Conservation (phyloP, 1,284 basidiomycete species). For the Amylostereum chailletii region DNA sequence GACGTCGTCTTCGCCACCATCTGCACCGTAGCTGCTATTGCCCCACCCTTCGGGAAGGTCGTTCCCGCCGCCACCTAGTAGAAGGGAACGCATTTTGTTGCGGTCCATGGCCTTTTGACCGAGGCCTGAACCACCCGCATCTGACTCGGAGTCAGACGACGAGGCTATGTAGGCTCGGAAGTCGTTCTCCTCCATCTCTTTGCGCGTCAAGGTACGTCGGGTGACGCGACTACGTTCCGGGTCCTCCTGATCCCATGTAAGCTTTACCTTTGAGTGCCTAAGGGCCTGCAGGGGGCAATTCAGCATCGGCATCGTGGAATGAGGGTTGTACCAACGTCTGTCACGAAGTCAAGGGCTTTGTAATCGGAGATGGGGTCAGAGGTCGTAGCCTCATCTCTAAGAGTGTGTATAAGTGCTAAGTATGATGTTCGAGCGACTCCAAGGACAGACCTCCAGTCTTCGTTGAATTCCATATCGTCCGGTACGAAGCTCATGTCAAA, state of each 20-base stretch:
- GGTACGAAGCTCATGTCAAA: slow-evolving; percentile 94
- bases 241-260: slow-evolving; percentile 99
- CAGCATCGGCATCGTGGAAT: neutral
- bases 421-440: slow-evolving; percentile 2
- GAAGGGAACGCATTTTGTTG: slow-evolving; percentile 59
- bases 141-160: slow-evolving; percentile 48
- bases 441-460: slow-evolving; percentile 55
- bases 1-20: slow-evolving; percentile 39
- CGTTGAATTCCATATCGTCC: slow-evolving; percentile 86
- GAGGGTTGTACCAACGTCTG: slow-evolving; percentile 59
- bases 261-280: slow-evolving; percentile 95
- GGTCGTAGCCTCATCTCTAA: slow-evolving; percentile 77
- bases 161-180: slow-evolving; percentile 82
- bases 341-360: slow-evolving; percentile 87
- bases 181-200: slow-evolving; percentile 85
- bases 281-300: slow-evolving; percentile 57
- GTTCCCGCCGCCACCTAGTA: slow-evolving; percentile 60
- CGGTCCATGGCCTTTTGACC: slow-evolving; percentile 39
- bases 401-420: slow-evolving; percentile 2
- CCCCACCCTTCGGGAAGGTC: slow-evolving; percentile 80
- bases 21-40: slow-evolving; percentile 20
- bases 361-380: slow-evolving; percentile 51
- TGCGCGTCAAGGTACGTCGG: slow-evolving; percentile 66
- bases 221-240: slow-evolving; percentile 80
- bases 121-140: slow-evolving; percentile 25